Evolutionary conservation across 2,329 filamentous ascomycete genomes (phyloP).

Genomic region (Aspergillus jensenii): DNA sequence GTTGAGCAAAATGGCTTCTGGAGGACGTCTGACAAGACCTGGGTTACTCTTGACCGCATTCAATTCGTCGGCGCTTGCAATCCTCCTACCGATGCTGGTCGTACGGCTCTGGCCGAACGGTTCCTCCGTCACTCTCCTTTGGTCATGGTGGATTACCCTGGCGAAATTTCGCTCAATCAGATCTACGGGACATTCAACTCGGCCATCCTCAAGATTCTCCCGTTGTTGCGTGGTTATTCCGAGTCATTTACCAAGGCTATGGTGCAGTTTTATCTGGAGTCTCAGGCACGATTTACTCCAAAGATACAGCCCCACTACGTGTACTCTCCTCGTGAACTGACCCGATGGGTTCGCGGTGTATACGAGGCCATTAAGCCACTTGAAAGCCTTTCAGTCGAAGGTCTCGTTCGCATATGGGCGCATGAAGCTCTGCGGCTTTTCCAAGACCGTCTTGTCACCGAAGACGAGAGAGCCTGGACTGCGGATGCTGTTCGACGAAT

Average conservation of each 20-base stretch:
- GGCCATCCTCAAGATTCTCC: conserved; percentile 94
- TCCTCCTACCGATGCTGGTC: conserved; percentile 93
- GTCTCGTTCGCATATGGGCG: conserved; percentile 94
- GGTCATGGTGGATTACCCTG: conserved; percentile 99
- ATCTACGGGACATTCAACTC: conserved; percentile 99
- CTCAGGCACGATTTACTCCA: conserved; percentile 89
- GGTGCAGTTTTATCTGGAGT: conserved; percentile 95
- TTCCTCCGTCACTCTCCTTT: conserved; percentile 97
- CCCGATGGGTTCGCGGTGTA: conserved; percentile 93
- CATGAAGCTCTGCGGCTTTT: conserved; percentile 95
- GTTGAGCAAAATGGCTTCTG: conserved; percentile 99
- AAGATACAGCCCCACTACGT: conserved; percentile 98
- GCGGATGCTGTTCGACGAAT: conserved; percentile 83
- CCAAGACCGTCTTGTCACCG: conserved; percentile 92
- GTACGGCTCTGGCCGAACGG: conserved; percentile 87
- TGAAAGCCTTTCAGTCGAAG: conserved; percentile 83
- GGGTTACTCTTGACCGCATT: conserved; percentile 96
- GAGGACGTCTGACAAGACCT: conserved; percentile 94
- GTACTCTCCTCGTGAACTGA: conserved; percentile 97
- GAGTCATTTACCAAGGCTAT: conserved; percentile 94
- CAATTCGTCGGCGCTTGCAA: conserved; percentile 99
- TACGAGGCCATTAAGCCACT: conserved; percentile 96
- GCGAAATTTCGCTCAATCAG: conserved; percentile 88
- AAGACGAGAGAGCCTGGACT: conserved; percentile 95
- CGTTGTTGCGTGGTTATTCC: conserved; percentile 89